Evolutionary conservation across 2,329 filamentous ascomycete genomes (phyloP).

Genomic region (Ilyonectria mors-panacis): DNA sequence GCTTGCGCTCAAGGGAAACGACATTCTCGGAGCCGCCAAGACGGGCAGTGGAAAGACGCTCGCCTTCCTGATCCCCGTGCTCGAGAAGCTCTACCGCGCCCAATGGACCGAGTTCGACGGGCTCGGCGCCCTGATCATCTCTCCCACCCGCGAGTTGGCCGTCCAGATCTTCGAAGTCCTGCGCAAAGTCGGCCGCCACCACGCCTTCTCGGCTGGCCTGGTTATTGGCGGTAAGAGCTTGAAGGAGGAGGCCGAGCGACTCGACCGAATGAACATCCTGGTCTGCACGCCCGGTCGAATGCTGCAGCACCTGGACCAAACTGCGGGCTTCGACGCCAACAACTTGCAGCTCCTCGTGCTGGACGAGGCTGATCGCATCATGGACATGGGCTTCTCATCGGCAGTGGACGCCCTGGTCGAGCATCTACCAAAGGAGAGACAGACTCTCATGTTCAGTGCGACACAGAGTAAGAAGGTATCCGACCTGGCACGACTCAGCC

Average conservation of each 20-base stretch:
- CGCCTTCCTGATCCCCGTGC: constrained; percentile 90
- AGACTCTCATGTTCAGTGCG: constrained; percentile 95
- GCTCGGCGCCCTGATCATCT: constrained; percentile 91
- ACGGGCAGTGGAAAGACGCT: constrained; percentile 97
- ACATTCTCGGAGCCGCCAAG: constrained; percentile 95
- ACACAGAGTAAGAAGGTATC: constrained; percentile 96
- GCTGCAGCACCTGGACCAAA: constrained; percentile 96
- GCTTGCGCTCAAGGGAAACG: constrained; percentile 84
- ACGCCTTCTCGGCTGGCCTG: constrained; percentile 91
- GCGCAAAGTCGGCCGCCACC: constrained; percentile 88
- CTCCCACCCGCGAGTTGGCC: constrained; percentile 93
- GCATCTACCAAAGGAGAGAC: constrained; percentile 86
- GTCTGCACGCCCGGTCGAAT: constrained; percentile 96
- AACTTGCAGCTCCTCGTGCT: constrained; percentile 94
- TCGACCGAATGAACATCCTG: constrained; percentile 95
- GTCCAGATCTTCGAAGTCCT: constrained; percentile 98
- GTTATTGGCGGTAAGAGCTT: constrained; percentile 95
- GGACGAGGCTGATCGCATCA: constrained; percentile 95
- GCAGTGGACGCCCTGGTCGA: constrained; percentile 94
- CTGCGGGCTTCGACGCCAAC: constrained; percentile 88
- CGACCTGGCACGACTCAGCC: constrained; percentile 88
- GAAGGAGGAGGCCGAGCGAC: constrained; percentile 86
- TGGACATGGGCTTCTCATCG: constrained; percentile 96
- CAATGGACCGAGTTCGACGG: constrained; percentile 94
- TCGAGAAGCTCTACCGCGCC: constrained; percentile 91